These are phyloP conservation scores for Dioscorea cayenensis DNA, from an alignment of 116 monocot species.

Conservation along the genomic window DNA sequence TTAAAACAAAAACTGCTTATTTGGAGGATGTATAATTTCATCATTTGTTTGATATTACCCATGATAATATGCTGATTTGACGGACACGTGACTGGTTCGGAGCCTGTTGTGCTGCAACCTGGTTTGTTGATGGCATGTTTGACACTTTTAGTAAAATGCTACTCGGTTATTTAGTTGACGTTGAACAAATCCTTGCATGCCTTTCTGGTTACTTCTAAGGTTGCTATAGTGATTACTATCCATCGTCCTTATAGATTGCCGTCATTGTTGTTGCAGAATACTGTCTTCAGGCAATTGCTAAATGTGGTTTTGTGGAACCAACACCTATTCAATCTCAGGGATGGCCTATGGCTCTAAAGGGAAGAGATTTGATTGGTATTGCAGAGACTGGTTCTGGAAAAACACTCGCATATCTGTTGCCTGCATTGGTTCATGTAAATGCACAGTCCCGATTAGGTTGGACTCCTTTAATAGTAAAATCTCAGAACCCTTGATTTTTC, in stretches of 20 bases:
- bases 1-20: no score
- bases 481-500: background rate
- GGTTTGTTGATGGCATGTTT: background rate
- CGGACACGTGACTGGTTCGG: no score
- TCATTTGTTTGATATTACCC: no score
- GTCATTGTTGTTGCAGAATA: slow-evolving; percentile 30
- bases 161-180: background rate
- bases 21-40: no score
- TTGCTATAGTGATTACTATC: background rate
- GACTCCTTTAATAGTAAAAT: slow-evolving; percentile 8
- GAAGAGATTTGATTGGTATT: slow-evolving; percentile 89
- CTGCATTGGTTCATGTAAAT: slow-evolving; percentile 84
- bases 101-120: no score
- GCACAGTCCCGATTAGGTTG: slow-evolving; percentile 85
- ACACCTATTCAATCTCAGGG: slow-evolving; percentile 95
- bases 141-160: background rate
- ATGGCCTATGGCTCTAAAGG: slow-evolving; percentile 97
- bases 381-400: slow-evolving; percentile 99
- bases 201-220: no score
- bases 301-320: slow-evolving; percentile 78
- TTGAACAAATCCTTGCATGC: no score
- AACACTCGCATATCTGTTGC: slow-evolving; percentile 85
- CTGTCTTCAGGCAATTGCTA: slow-evolving; percentile 54
- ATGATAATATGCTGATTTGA: no score
- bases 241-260: background rate